These are phyloP conservation scores for Yamadazyma taylorii DNA, from an alignment of 1,139 yeast species.

Conservation along the genomic window DNA sequence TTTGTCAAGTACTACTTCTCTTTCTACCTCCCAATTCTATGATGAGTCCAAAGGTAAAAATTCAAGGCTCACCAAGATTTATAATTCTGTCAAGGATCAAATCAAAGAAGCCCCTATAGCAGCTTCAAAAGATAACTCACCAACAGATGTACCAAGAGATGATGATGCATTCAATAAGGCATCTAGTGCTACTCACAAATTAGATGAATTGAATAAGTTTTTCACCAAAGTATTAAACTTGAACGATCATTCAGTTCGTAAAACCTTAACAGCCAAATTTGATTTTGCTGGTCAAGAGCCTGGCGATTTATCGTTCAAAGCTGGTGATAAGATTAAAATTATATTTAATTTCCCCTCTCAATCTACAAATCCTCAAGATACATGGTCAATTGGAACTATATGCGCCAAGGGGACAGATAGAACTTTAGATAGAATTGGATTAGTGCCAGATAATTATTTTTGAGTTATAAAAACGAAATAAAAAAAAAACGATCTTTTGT, in stretches of 20 bases:
- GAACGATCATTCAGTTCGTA: constrained; percentile 11
- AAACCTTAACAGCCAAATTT: constrained; percentile 24
- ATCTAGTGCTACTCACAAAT: constrained; percentile 25
- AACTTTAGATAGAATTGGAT: constrained; percentile 33
- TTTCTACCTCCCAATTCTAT: constrained; percentile 23
- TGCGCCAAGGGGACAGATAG: constrained; percentile 12
- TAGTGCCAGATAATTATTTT: constrained; percentile 39
- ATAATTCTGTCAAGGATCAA: constrained; percentile 37
- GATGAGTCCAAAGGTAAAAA: constrained; percentile 22
- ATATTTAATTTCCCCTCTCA: constrained; percentile 34
- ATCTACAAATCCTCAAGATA: constrained; percentile 21
- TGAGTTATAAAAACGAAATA: not conserved
- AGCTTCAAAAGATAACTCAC: constrained; percentile 2
- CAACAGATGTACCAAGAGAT: constrained; percentile 1
- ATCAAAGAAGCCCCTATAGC: constrained; percentile 33
- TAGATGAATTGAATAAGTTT: constrained; percentile 25
- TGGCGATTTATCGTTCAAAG: constrained; percentile 41
- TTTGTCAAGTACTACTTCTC: constrained; percentile 15
- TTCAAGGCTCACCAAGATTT: constrained; percentile 28
- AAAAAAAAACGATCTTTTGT: too few relatives aligned
- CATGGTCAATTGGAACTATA: constrained; percentile 45
- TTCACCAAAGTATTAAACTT: constrained; percentile 21
- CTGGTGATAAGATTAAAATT: constrained; percentile 37
- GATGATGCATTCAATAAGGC: constrained; percentile 15
- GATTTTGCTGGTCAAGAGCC: constrained; percentile 34